These are phyloP conservation scores for Asterophora parasitica DNA, from an alignment of 768 basidiomycete genomes.

Conservation along the genomic window DNA sequence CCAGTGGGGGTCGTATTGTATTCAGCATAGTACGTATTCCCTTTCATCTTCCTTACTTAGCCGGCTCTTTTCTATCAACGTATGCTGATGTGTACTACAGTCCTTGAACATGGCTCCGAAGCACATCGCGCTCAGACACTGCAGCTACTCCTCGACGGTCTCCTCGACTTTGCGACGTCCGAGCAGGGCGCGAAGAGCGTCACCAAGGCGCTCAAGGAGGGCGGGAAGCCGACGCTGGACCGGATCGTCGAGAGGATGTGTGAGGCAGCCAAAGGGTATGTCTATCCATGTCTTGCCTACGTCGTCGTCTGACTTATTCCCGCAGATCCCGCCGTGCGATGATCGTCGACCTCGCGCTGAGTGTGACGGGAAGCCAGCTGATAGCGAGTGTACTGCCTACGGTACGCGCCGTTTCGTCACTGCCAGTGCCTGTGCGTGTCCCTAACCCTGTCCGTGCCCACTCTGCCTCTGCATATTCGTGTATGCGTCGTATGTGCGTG, in stretches of 20 bases:
- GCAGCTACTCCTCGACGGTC: slow-evolving; percentile 71
- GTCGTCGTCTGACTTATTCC: slow-evolving; percentile 1
- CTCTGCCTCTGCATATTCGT: too few relatives aligned
- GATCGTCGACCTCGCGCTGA: slow-evolving; percentile 82
- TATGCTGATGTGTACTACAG: slow-evolving; percentile 29
- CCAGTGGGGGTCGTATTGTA: slow-evolving; percentile 87
- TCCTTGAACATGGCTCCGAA: slow-evolving; percentile 79
- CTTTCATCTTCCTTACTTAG: too few relatives aligned
- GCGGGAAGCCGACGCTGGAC: slow-evolving; percentile 70
- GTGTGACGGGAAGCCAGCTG: slow-evolving; percentile 79
- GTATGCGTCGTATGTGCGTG: slow-evolving; percentile 1
- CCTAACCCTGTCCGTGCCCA: too few relatives aligned
- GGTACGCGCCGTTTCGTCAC: slow-evolving; percentile 33
- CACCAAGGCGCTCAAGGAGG: slow-evolving; percentile 83
- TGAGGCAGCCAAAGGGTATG: slow-evolving; percentile 77
- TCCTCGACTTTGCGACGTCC: slow-evolving; percentile 74
- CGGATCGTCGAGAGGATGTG: slow-evolving; percentile 78
- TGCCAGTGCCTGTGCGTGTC: neutral
- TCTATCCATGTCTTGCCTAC: slow-evolving; percentile 2
- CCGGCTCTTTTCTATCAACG: neutral
- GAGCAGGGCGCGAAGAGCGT: slow-evolving; percentile 88
- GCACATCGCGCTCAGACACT: slow-evolving; percentile 71
- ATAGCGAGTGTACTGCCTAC: slow-evolving; percentile 79
- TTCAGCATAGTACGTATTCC: slow-evolving; percentile 70
- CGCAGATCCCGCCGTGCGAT: slow-evolving; percentile 63